These are phyloP conservation scores for Mycosphaerella sp. DNA, from an alignment of 2,329 filamentous ascomycete genomes.

Conservation along the genomic window DNA sequence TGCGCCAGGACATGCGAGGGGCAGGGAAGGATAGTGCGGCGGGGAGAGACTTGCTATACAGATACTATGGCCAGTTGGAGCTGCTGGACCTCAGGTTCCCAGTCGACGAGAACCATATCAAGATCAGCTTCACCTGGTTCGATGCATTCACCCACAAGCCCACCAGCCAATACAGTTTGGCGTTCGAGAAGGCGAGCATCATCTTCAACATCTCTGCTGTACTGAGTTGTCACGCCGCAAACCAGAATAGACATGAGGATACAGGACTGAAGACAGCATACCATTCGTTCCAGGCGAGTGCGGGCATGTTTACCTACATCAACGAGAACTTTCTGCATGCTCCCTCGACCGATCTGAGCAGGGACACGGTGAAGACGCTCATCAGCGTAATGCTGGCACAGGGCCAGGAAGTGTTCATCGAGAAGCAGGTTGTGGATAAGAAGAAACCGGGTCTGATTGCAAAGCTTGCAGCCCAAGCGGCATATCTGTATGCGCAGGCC, in stretches of 20 bases:
- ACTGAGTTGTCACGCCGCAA: conserved; percentile 87
- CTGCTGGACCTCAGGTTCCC: conserved; percentile 90
- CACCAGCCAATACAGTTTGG: conserved; percentile 93
- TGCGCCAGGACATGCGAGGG: conserved; percentile 97
- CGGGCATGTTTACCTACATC: conserved; percentile 99
- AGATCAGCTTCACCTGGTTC: conserved; percentile 98
- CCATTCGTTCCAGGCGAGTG: conserved; percentile 95
- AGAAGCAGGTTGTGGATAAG: conserved; percentile 87
- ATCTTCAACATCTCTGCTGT: conserved; percentile 99
- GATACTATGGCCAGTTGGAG: conserved; percentile 97
- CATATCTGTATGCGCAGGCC: conserved; percentile 79
- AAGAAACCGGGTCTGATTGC: conserved; percentile 91
- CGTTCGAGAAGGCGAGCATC: conserved; percentile 97
- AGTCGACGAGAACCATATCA: conserved; percentile 97
- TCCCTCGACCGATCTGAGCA: conserved; percentile 88
- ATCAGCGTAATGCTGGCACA: conserved; percentile 92
- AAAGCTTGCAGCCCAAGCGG: conserved; percentile 86
- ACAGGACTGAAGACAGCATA: conserved; percentile 92
- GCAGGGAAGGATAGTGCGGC: conserved; percentile 94
- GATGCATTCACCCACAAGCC: conserved; percentile 99
- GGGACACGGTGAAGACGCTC: conserved; percentile 91
- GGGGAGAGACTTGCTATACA: conserved; percentile 85
- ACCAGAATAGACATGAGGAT: conserved; percentile 88
- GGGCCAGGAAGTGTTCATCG: conserved; percentile 93
- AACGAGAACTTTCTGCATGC: conserved; percentile 99